phyloP scores from a whole-genome alignment of 148 eudicot genomes.

The Cornus controversa region DNA sequence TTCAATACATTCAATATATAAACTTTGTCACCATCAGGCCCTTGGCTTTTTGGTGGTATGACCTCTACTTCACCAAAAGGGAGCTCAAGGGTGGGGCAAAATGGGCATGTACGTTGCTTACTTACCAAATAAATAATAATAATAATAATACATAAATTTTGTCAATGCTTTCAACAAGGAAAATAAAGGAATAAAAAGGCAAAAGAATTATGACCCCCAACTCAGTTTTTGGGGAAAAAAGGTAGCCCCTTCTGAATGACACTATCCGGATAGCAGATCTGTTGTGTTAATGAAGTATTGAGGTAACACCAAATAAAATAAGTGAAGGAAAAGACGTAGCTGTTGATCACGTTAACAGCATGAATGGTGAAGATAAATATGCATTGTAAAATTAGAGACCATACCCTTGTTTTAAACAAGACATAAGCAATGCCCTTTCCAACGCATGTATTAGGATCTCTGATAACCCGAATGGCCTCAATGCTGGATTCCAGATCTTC shows the following conservation, averaged over 20 bases:
- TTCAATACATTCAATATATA: too few relatives aligned
- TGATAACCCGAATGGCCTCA: constrained; percentile 82
- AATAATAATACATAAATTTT: too few relatives aligned
- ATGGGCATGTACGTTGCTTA: too few relatives aligned
- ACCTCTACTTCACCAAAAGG: too few relatives aligned
- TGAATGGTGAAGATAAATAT: neutral
- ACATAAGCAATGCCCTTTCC: constrained; percentile 96
- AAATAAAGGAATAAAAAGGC: too few relatives aligned
- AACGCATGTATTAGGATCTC: constrained; percentile 73
- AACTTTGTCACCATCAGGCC: too few relatives aligned
- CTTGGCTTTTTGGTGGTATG: too few relatives aligned
- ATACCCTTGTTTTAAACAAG: constrained; percentile 87
- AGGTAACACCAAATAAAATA: neutral
- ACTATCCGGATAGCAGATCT: neutral
- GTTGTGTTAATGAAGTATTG: neutral
- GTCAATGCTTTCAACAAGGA: too few relatives aligned
- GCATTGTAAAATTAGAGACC: constrained; percentile 11
- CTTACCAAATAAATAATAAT: too few relatives aligned
- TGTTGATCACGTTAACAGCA: constrained; percentile 1
- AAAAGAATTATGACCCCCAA: too few relatives aligned
- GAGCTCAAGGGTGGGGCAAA: too few relatives aligned
- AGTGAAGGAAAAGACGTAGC: neutral
- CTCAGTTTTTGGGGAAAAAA: too few relatives aligned
- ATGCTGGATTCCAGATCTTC: constrained; percentile 60
- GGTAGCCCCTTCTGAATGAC: neutral